These are phyloP conservation scores for Cytidiella melzeri DNA, from an alignment of 768 basidiomycete genomes.

Conservation along the genomic window DNA sequence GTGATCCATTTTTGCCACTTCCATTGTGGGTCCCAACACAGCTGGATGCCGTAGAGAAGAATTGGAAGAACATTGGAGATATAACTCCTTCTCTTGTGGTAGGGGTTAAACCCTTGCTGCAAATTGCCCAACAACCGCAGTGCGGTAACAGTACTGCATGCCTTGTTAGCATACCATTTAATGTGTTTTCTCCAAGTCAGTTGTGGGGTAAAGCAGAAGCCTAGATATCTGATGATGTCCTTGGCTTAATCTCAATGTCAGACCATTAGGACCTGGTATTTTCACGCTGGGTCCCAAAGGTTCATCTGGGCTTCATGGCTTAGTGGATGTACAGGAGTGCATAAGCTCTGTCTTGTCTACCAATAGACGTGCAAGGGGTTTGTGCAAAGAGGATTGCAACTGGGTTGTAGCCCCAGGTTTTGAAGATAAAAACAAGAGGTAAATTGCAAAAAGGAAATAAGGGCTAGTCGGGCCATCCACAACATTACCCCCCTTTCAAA, in stretches of 20 bases:
- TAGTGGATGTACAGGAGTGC: constrained; percentile 3
- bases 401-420: no score
- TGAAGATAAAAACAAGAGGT: no score
- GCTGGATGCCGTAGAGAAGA: constrained; percentile 14
- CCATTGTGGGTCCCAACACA: constrained; percentile 16
- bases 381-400: no score
- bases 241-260: constrained; percentile 2
- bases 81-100: constrained; percentile 12
- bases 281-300: neutral
- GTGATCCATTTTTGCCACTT: constrained; percentile 5
- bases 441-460: no score
- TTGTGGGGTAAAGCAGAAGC: constrained; percentile 13
- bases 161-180: constrained; percentile 8
- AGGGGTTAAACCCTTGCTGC: constrained; percentile 11
- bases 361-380: no score
- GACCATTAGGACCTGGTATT: neutral
- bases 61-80: constrained; percentile 14
- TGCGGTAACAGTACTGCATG: constrained; percentile 8
- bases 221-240: constrained; percentile 10
- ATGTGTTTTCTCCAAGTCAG: constrained; percentile 11
- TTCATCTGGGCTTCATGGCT: neutral
- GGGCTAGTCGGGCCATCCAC: no score
- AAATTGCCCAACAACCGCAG: constrained; percentile 16
- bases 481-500: no score
- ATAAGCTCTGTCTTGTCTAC: constrained; percentile 11